Base-by-base conservation (phyloP, 1,284 basidiomycete species). In the Tylopilus orsonianus region DNA sequence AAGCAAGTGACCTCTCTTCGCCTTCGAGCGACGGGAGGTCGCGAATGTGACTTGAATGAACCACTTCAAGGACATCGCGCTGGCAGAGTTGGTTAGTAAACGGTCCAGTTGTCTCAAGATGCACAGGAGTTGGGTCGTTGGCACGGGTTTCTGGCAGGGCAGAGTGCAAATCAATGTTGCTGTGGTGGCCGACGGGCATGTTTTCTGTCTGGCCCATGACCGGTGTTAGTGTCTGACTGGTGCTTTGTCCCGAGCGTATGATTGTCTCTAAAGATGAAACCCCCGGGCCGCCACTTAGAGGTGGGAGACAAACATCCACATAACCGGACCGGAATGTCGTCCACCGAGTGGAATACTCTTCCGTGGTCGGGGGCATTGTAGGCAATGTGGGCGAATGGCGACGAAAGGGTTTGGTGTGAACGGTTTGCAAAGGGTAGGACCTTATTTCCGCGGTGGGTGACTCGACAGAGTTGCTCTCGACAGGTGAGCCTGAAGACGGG, bases 271-370 rank as follows among this genome's bases (percentile, higher is more conserved):
- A 32, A 12, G 43, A 35, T 13, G 35, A 41, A n/a, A 19, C n/a
- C 18, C 18, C 33, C 12, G 33, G 27, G 24, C 22, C 19, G 14
- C 23, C 39, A 43, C n/a, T 19, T 22, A 14, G 34, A 30, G 35
- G 37, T 16, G 46, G 43, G 18, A 60, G 34, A 20, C 2, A 37
- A 22, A 64, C 26, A 16, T 43, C 44, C 27, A 65, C 23, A 29
- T 22, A 12, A 8, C 60, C 64, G 8, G 64, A 67, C 32, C 53
- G 57, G 45, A 64, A 66, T 13, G 46, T 26, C 30, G 35, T 44
- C 63, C 63, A 62, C 27, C 63, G 54, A 50, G 29, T 14, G 38
- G 34, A 29, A 30, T 12, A 14, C 5, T 27, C 33, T 41, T 46
- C 37, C 7, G 34, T 52, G 14, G 37, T 13, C 5, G 41, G 18